Conservation (phyloP, 352 stramenopile genomes). For the Globisporangium emineosum region DNA sequence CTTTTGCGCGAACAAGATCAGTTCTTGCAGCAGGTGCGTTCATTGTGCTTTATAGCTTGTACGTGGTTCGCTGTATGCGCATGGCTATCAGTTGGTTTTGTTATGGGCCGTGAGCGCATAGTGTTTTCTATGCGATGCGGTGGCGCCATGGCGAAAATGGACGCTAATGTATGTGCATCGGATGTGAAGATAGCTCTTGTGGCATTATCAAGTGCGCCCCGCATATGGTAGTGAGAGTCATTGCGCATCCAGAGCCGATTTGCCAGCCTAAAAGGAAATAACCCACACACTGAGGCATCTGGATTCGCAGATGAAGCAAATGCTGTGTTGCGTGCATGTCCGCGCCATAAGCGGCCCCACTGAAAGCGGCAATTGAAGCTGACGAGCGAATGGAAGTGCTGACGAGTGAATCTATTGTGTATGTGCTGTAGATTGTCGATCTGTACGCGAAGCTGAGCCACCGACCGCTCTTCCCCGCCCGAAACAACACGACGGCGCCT, state of each 20-base stretch:
- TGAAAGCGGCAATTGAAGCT: neutral
- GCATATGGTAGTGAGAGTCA: neutral
- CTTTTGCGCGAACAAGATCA: conserved; percentile 62
- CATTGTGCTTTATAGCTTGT: neutral
- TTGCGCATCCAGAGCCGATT: neutral
- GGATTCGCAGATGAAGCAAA: neutral
- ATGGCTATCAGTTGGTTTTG: neutral
- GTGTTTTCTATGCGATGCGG: neutral
- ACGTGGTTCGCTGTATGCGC: neutral
- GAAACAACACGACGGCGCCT: neutral
- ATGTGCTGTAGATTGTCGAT: conserved; percentile 28
- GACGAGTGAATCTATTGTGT: neutral
- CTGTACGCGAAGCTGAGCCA: conserved; percentile 37
- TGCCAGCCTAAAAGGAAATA: neutral
- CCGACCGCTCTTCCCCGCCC: conserved; percentile 21
- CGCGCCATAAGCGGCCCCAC: neutral
- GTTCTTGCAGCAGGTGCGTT: conserved; percentile 34
- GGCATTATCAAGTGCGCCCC: neutral
- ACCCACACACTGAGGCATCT: neutral
- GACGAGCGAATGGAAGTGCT: neutral
- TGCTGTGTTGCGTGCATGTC: neutral
- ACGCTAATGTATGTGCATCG: neutral
- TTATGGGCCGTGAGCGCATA: neutral
- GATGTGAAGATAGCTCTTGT: neutral
- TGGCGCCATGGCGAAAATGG: neutral